These are phyloP conservation scores for Cladosporium cucumerinum DNA, from an alignment of 2,329 filamentous ascomycete genomes.

Conservation along the genomic window DNA sequence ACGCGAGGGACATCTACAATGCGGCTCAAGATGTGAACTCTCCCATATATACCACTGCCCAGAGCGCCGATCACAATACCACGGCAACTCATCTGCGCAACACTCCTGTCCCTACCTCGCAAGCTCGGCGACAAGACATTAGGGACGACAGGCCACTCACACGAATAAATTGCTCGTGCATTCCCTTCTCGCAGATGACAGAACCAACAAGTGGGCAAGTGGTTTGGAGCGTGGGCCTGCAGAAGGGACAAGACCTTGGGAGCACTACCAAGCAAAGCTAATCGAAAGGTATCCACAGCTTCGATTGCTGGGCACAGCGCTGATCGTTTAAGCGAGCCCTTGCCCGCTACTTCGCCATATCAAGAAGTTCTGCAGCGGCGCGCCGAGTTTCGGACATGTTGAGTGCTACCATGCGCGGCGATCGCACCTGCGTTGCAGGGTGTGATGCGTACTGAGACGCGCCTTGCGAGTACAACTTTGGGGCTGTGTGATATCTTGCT, in stretches of 20 bases:
- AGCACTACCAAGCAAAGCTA: slow-evolving; percentile 12
- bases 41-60: not conserved
- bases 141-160: not conserved
- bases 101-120: not conserved
- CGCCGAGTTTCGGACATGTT: not conserved
- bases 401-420: not conserved
- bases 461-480: not conserved
- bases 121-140: not conserved
- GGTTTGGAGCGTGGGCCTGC: not conserved
- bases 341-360: not conserved
- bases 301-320: slow-evolving; percentile 1
- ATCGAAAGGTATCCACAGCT: slow-evolving; percentile 1
- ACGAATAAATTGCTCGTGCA: not conserved
- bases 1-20: not conserved
- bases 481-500: not conserved
- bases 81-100: not conserved
- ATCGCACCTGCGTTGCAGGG: not conserved
- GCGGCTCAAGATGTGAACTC: not conserved
- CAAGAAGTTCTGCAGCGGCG: not conserved
- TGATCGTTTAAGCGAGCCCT: slow-evolving; percentile 8
- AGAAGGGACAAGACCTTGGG: slow-evolving; percentile 12
- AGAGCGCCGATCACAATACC: not conserved
- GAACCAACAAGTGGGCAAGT: not conserved
- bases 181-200: not conserved
- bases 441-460: not conserved